Conservation (phyloP, 1,284 basidiomycete species). For the Ganoderma sp. region DNA sequence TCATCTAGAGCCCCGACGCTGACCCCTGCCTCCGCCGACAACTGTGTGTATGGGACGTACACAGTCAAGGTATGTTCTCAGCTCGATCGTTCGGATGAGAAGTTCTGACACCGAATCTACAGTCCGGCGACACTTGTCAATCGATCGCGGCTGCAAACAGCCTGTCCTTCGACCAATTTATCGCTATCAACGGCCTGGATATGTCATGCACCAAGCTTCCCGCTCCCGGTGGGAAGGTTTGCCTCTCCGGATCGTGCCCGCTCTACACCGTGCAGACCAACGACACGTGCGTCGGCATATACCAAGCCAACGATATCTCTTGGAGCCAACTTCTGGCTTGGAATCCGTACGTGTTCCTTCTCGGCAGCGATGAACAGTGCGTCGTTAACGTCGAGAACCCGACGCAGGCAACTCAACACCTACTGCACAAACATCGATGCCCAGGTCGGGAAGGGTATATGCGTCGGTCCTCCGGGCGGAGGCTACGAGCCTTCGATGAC, state of each 20-base stretch:
- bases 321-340: constrained; percentile 20
- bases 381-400: background rate
- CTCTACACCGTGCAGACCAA: constrained; percentile 21
- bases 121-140: background rate
- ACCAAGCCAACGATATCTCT: constrained; percentile 3
- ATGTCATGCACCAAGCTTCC: background rate
- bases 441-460: constrained; percentile 17
- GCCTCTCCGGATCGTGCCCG: constrained; percentile 16
- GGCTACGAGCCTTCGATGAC: constrained; percentile 14
- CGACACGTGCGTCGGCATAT: constrained; percentile 21
- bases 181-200: background rate
- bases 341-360: constrained; percentile 14
- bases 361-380: background rate
- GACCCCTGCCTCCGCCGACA: background rate
- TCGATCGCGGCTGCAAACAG: background rate
- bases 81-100: background rate
- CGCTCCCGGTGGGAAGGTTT: constrained; percentile 8
- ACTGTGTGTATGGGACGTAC: background rate
- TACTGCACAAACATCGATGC: constrained; percentile 9
- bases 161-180: background rate
- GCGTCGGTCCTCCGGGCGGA: constrained; percentile 19
- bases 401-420: background rate
- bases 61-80: background rate
- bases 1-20: background rate
- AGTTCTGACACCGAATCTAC: background rate